These are phyloP conservation scores for Pinus taeda DNA, from an alignment of 75 land plant species.

Conservation along the genomic window DNA sequence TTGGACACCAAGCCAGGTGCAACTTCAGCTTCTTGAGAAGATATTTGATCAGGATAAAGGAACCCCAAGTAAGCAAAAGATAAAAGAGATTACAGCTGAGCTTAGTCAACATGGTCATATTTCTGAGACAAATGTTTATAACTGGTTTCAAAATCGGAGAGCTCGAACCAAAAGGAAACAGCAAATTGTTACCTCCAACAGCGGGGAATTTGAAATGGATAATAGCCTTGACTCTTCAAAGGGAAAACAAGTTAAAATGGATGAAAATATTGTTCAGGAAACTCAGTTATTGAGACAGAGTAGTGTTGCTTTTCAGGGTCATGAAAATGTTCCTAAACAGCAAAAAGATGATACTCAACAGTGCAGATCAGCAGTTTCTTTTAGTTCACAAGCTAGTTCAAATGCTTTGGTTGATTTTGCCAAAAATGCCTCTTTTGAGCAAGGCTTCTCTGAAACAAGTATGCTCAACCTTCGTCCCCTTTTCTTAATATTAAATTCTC, in stretches of 20 bases:
- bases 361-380: not conserved
- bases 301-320: not conserved
- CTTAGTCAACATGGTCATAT: conserved; percentile 71
- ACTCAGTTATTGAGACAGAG: not conserved
- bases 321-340: not conserved
- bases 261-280: conserved; percentile 10
- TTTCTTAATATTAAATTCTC: not conserved
- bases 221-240: conserved; percentile 33
- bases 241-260: conserved; percentile 39
- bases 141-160: conserved; percentile 95
- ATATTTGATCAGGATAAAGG: conserved; percentile 70
- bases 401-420: conserved; percentile 15
- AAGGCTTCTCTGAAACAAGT: conserved; percentile 14
- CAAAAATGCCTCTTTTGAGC: conserved; percentile 16
- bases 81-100: conserved; percentile 72
- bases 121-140: conserved; percentile 90
- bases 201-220: conserved; percentile 48
- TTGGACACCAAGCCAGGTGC: conserved; percentile 79
- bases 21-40: conserved; percentile 81
- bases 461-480: not conserved
- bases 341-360: not conserved
- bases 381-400: conserved; percentile 6
- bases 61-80: conserved; percentile 89
- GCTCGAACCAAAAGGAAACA: conserved; percentile 91
- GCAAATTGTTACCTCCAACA: conserved; percentile 14